Evolutionary conservation across 164 flowering plant species (phyloP).

Genomic region (Saururus chinensis): DNA sequence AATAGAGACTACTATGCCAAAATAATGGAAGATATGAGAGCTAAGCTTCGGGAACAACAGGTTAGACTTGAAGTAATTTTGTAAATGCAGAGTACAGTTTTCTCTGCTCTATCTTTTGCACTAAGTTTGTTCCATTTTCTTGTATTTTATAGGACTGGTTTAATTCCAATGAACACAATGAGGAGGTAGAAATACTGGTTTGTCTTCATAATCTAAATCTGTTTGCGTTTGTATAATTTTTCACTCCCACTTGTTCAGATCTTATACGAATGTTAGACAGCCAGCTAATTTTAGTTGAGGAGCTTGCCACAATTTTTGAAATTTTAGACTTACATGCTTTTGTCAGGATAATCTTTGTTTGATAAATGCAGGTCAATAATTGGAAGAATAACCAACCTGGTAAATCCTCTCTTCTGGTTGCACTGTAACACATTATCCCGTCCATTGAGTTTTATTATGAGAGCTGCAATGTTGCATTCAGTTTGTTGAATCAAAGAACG

Average conservation of each 20-base stretch:
- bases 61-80: slow-evolving; percentile 14
- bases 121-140: not conserved
- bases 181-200: too few species aligned
- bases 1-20: slow-evolving; percentile 45
- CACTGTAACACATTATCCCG: too few species aligned
- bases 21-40: slow-evolving; percentile 28
- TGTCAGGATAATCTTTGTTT: not conserved
- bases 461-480: too few species aligned
- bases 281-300: too few species aligned
- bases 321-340: not conserved
- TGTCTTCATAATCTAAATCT: too few species aligned
- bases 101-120: not conserved
- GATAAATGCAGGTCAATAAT: not conserved
- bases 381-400: not conserved
- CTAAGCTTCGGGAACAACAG: slow-evolving; percentile 47
- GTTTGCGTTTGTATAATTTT: too few species aligned
- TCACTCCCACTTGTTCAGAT: too few species aligned
- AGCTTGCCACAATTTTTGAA: too few species aligned
- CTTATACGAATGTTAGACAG: too few species aligned
- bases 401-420: not conserved
- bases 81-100: not conserved
- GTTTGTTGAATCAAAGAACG: too few species aligned
- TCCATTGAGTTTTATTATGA: too few species aligned
- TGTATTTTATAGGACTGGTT: not conserved
- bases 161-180: not conserved